Percentiles rank a stretch among this genome's conserved stretches.
These are phyloP conservation scores for Thraustotheca clavata DNA, from an alignment of 352 stramenopile genomes.

Conservation along the genomic window DNA sequence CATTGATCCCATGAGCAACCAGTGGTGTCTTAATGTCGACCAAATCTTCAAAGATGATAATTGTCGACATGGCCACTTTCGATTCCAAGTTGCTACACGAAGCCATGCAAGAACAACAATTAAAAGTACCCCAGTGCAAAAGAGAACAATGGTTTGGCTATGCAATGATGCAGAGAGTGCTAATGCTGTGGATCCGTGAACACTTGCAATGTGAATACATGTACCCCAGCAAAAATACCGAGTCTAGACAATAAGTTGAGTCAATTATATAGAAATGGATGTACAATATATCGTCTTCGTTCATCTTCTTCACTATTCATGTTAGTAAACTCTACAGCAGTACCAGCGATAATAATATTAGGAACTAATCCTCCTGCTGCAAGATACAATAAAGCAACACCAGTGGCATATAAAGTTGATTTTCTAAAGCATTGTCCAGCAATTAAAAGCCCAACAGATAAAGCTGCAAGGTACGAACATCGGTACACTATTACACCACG, in stretches of 20 bases:
- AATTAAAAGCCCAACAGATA: background rate
- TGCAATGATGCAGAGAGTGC: background rate
- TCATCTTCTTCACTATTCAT: background rate
- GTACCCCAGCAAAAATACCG: background rate
- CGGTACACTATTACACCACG: background rate
- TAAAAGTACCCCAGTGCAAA: background rate
- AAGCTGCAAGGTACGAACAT: background rate
- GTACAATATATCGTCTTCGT: background rate
- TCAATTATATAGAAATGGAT: background rate
- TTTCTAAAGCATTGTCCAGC: background rate
- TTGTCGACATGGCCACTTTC: background rate
- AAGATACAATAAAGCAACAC: background rate
- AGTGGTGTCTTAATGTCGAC: background rate
- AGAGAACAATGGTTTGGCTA: background rate
- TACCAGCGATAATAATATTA: conserved; percentile 3
- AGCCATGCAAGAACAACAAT: background rate
- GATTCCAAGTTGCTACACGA: background rate
- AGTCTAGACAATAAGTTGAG: background rate
- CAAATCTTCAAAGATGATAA: too few relatives aligned
- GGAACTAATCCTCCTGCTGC: conserved; percentile 1
- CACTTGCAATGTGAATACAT: background rate
- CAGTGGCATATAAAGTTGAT: background rate
- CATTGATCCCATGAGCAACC: background rate
- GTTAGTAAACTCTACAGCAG: background rate
- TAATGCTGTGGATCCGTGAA: background rate